phyloP scores from a whole-genome alignment of 139 green algal species.

The Spirogloea muscicola region DNA sequence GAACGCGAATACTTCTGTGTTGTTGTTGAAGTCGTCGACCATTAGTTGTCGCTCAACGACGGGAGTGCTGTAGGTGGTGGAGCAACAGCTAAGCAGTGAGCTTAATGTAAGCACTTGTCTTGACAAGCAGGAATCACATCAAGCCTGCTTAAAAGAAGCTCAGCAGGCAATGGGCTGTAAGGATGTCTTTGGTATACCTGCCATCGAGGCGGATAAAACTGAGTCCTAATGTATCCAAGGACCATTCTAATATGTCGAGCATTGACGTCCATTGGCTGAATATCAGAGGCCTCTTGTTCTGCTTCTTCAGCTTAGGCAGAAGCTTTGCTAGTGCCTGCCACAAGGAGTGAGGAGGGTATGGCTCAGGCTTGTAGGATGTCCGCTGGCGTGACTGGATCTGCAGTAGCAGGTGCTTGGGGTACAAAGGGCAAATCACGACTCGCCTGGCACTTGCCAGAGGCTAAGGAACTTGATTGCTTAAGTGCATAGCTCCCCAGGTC shows the following conservation, averaged over 20 bases:
- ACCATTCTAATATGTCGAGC: conserved; percentile 88
- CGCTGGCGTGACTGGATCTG: no score
- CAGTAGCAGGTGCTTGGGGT: no score
- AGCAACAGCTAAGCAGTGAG: no score
- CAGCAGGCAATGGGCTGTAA: no score
- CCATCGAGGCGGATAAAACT: conserved; percentile 82
- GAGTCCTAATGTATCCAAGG: conserved; percentile 63
- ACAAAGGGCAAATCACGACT: neutral
- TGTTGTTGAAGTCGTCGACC: conserved; percentile 78
- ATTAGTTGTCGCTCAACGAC: conserved; percentile 74
- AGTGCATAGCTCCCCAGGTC: neutral
- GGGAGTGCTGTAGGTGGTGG: conserved; percentile 54
- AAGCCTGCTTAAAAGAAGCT: no score
- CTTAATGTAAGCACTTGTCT: no score
- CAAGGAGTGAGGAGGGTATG: neutral
- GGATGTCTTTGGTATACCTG: no score
- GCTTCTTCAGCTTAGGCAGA: conserved; percentile 54
- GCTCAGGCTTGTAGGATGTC: no score
- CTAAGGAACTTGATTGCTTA: neutral
- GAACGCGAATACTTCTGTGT: conserved; percentile 75
- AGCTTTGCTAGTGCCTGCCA: conserved; percentile 55
- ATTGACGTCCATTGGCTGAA: conserved; percentile 79
- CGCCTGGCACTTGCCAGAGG: conserved; percentile 44
- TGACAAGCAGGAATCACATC: no score
- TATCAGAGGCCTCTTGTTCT: conserved; percentile 72